A percentile compares a stretch with the other conserved stretches of the same genome.
Evolutionary conservation across 495 filamentous ascomycete species (phyloP).

Genomic region (Penicillium atrosanguineum): DNA sequence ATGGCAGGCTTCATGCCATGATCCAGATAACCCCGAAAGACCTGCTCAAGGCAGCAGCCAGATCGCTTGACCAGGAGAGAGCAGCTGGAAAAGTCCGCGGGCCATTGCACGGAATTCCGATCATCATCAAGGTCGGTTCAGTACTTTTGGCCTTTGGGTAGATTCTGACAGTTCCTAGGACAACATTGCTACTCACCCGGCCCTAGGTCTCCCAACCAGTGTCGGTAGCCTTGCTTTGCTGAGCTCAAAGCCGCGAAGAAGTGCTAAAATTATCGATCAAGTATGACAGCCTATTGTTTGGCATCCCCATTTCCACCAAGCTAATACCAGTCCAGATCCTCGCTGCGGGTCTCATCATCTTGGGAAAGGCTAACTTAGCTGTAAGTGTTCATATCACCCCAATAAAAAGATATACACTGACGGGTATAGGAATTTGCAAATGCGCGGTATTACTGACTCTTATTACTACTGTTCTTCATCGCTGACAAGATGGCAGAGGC

Average conservation of each 20-base stretch:
- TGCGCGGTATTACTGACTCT: slow-evolving; percentile 2
- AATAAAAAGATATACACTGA: neutral
- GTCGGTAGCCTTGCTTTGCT: slow-evolving; percentile 37
- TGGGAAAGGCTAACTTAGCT: slow-evolving; percentile 48
- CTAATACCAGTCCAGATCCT: slow-evolving; percentile 24
- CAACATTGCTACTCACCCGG: slow-evolving; percentile 33
- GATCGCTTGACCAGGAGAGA: slow-evolving; percentile 23
- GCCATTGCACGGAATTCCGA: slow-evolving; percentile 28
- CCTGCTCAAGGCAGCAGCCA: slow-evolving; percentile 27
- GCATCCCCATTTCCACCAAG: neutral
- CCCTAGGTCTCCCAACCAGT: slow-evolving; percentile 47
- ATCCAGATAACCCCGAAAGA: slow-evolving; percentile 34
- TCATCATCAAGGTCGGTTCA: slow-evolving; percentile 27
- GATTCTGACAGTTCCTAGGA: slow-evolving; percentile 15
- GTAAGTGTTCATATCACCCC: slow-evolving; percentile 6
- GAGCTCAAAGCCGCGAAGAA: slow-evolving; percentile 23
- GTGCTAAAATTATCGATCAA: slow-evolving; percentile 28
- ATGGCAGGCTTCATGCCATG: slow-evolving; percentile 34
- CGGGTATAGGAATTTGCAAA: slow-evolving; percentile 12
- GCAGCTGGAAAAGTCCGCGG: slow-evolving; percentile 16
- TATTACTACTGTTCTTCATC: neutral
- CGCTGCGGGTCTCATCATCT: slow-evolving; percentile 42
- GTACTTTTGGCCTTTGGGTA: neutral
- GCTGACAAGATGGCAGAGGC: slow-evolving; percentile 28
- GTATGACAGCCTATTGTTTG: neutral